Percentiles rank a stretch among this genome's conserved stretches.
phyloP scores from a whole-genome alignment of 2,329 filamentous ascomycete genomes.

The Thelonectria olida region DNA sequence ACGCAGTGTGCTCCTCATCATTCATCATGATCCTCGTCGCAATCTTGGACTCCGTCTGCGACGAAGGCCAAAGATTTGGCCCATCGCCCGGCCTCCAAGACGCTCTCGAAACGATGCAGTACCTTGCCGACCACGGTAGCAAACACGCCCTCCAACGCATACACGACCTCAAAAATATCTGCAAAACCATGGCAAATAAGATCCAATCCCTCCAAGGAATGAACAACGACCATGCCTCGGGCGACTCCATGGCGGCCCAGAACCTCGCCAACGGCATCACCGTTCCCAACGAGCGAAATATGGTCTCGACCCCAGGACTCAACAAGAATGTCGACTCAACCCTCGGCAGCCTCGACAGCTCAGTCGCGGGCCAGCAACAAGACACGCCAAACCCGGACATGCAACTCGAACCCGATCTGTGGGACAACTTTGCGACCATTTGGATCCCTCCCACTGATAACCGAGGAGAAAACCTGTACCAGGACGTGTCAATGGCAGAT shows the following conservation, averaged over 20 bases:
- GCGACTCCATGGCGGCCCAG: not conserved
- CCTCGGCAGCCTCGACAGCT: not conserved
- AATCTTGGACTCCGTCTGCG: conserved; percentile 37
- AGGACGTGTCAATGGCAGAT: conserved; percentile 38
- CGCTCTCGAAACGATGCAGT: conserved; percentile 41
- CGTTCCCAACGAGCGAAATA: not conserved
- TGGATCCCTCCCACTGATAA: conserved; percentile 35
- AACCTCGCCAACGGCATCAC: conserved; percentile 8
- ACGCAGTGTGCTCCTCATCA: conserved; percentile 39
- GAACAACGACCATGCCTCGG: conserved; percentile 32
- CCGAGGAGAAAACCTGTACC: conserved; percentile 25
- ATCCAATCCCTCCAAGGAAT: conserved; percentile 37
- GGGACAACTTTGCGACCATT: conserved; percentile 40
- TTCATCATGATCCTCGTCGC: conserved; percentile 41
- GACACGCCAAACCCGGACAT: conserved; percentile 33
- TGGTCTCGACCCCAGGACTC: conserved; percentile 17
- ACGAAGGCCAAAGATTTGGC: conserved; percentile 36
- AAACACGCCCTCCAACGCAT: conserved; percentile 37
- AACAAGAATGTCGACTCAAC: conserved; percentile 9
- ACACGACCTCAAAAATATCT: conserved; percentile 35
- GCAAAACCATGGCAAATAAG: conserved; percentile 39
- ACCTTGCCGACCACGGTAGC: conserved; percentile 40
- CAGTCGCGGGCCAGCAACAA: conserved; percentile 4
- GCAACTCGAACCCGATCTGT: conserved; percentile 37
- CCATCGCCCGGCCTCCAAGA: conserved; percentile 38